Conservation (phyloP, 2,329 filamentous ascomycete genomes). For the Penicillium hesseltinei region DNA sequence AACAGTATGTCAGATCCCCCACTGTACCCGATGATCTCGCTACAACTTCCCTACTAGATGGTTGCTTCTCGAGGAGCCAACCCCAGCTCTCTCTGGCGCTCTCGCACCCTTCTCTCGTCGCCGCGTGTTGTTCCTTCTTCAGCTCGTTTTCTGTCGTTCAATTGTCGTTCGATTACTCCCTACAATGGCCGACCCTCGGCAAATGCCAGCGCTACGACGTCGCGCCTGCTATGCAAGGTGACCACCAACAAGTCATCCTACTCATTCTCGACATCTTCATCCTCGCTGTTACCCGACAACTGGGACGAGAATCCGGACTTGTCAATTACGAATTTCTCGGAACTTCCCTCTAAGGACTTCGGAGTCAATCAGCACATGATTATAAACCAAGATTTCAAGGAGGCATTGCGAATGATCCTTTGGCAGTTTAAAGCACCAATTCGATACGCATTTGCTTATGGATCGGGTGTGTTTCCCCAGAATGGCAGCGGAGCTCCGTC, state of each 20-base stretch:
- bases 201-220: slow-evolving; percentile 14
- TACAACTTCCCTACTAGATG: slow-evolving; percentile 19
- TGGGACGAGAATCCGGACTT: slow-evolving; percentile 77
- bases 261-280: slow-evolving; percentile 36
- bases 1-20: slow-evolving; percentile 27
- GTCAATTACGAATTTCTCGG: slow-evolving; percentile 69
- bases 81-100: slow-evolving; percentile 23
- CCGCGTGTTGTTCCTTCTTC: slow-evolving; percentile 19
- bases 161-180: slow-evolving; percentile 22
- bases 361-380: slow-evolving; percentile 95
- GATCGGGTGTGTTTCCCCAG: slow-evolving; percentile 93
- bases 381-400: slow-evolving; percentile 94
- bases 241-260: slow-evolving; percentile 18
- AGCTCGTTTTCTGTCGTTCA: slow-evolving; percentile 33
- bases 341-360: slow-evolving; percentile 76
- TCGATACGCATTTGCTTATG: slow-evolving; percentile 94
- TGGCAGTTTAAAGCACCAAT: slow-evolving; percentile 93
- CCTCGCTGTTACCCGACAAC: slow-evolving; percentile 43
- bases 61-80: slow-evolving; percentile 22
- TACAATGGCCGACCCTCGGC: slow-evolving; percentile 21
- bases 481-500: slow-evolving; percentile 45
- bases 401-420: slow-evolving; percentile 79
- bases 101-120: slow-evolving; percentile 21
- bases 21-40: slow-evolving; percentile 11
- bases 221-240: slow-evolving; percentile 19